Evolutionary conservation across 176 grass and related monocot genomes (phyloP).

Genomic region (Hordeum marinum): DNA sequence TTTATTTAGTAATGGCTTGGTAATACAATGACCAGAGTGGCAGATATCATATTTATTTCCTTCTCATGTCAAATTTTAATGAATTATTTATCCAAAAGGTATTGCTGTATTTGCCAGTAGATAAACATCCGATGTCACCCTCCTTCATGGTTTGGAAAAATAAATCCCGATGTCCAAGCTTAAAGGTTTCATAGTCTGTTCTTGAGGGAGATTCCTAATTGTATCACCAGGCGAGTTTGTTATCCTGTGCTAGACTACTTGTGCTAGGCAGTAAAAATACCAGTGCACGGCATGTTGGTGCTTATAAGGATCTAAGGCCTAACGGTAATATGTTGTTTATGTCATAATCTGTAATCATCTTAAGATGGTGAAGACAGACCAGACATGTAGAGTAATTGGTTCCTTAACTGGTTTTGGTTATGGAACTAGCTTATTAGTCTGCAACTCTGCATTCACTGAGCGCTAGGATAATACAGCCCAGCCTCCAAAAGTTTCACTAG

Average conservation of each 20-base stretch:
- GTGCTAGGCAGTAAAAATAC: constrained; percentile 1
- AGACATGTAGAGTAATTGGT: not conserved
- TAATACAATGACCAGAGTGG: not conserved
- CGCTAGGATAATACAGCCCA: not conserved
- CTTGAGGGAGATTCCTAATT: not conserved
- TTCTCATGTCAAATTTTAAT: not conserved
- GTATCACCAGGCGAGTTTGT: not conserved
- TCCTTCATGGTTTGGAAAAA: too few relatives aligned
- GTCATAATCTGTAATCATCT: not conserved
- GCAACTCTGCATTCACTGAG: not conserved
- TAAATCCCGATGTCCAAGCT: not conserved
- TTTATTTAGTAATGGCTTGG: not conserved
- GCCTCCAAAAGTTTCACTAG: not conserved
- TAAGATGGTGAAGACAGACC: not conserved
- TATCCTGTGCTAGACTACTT: not conserved
- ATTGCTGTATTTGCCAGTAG: not conserved
- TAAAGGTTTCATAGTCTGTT: constrained; percentile 5
- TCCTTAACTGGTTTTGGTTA: not conserved
- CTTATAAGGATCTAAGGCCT: not conserved
- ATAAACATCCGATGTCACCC: not conserved
- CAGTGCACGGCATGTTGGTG: not conserved
- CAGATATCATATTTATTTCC: not conserved
- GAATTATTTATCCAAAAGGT: not conserved
- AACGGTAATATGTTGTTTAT: not conserved
- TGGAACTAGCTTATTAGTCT: not conserved